Conservation (phyloP, 1,139 yeast species). For the Kodamaea derodonti region DNA sequence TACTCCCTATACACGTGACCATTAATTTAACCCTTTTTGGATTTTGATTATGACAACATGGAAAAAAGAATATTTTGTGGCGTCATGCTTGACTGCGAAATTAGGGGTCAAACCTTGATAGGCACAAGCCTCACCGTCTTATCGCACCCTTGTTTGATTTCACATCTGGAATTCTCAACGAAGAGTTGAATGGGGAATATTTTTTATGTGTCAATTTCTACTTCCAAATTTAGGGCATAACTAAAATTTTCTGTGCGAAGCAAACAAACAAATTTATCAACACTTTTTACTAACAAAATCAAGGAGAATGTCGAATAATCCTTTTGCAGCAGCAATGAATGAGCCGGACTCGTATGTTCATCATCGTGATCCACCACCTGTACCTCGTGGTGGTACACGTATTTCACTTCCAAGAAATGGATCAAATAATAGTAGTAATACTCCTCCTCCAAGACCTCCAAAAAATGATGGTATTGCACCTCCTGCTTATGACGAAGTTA, state of each 20-base stretch:
- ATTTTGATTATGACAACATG: too few relatives aligned
- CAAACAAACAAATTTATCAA: background rate
- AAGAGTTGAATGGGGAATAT: too few relatives aligned
- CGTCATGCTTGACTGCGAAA: too few relatives aligned
- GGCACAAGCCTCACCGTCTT: too few relatives aligned
- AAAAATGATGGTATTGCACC: conserved; percentile 33
- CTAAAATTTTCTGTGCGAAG: background rate
- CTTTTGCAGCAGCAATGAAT: conserved; percentile 48
- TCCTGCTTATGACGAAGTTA: conserved; percentile 70
- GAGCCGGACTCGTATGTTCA: conserved; percentile 35
- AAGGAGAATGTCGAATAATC: conserved; percentile 50
- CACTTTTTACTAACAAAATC: conserved; percentile 23
- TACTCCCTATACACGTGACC: too few relatives aligned
- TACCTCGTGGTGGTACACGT: conserved; percentile 13
- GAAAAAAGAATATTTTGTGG: too few relatives aligned
- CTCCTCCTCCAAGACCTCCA: conserved; percentile 33
- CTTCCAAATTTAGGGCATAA: too few relatives aligned
- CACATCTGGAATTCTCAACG: too few relatives aligned
- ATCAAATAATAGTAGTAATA: conserved; percentile 8
- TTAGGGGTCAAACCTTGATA: too few relatives aligned
- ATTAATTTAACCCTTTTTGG: too few relatives aligned
- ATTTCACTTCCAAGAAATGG: conserved; percentile 3
- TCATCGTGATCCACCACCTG: conserved; percentile 34
- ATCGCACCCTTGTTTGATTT: too few relatives aligned
- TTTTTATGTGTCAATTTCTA: too few relatives aligned